Conservation (phyloP, 1,284 basidiomycete genomes). For the Irpex sp. region DNA sequence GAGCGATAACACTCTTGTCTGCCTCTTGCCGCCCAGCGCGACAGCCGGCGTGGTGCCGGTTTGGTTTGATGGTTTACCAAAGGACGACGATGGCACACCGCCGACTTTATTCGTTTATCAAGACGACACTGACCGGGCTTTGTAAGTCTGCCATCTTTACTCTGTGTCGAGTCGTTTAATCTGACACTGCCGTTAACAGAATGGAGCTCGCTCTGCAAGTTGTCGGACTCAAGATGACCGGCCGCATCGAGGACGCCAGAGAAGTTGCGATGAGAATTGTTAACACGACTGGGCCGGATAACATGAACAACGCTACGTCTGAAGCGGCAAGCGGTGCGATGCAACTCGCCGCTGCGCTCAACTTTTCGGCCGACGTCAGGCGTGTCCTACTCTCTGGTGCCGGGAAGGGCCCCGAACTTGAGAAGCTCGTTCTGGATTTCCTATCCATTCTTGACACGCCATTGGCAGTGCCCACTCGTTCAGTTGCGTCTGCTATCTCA, state of each 20-base stretch:
- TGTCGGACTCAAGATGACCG: slow-evolving; percentile 95
- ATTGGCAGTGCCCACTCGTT: slow-evolving; percentile 32
- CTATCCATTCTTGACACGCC: slow-evolving; percentile 69
- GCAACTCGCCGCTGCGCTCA: slow-evolving; percentile 44
- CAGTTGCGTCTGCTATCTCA: slow-evolving; percentile 54
- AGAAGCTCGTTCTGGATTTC: slow-evolving; percentile 77
- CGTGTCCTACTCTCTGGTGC: slow-evolving; percentile 50
- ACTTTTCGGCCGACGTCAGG: slow-evolving; percentile 45
- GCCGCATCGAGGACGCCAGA: slow-evolving; percentile 89
- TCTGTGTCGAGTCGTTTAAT: neutral
- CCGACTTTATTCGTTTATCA: slow-evolving; percentile 82
- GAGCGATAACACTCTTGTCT: slow-evolving; percentile 93
- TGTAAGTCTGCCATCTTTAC: slow-evolving; percentile 52
- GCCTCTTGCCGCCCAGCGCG: slow-evolving; percentile 83
- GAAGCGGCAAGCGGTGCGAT: slow-evolving; percentile 38
- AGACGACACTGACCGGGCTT: slow-evolving; percentile 84
- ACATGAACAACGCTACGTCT: slow-evolving; percentile 31
- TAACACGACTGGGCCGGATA: slow-evolving; percentile 52
- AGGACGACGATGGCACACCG: slow-evolving; percentile 50
- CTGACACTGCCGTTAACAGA: slow-evolving; percentile 34
- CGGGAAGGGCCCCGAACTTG: slow-evolving; percentile 60
- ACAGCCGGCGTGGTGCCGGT: slow-evolving; percentile 89
- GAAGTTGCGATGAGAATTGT: slow-evolving; percentile 88
- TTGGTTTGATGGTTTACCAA: slow-evolving; percentile 72
- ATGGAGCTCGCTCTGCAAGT: slow-evolving; percentile 96